Conservation (phyloP, 257 asterid genomes). For the Cinchona pubescens region DNA sequence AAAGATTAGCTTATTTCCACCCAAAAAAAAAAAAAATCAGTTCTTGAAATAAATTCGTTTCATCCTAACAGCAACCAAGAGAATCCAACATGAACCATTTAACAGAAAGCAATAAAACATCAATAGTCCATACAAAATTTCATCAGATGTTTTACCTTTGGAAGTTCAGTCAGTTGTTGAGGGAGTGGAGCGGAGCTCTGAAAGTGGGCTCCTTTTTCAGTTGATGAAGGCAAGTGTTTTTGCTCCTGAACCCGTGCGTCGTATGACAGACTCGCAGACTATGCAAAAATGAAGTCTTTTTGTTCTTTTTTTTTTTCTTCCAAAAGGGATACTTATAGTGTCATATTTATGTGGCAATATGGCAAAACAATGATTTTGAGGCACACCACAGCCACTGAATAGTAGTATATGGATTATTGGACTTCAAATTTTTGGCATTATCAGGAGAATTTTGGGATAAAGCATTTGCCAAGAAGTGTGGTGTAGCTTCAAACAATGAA, state of each 20-base stretch:
- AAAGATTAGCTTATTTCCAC: not conserved
- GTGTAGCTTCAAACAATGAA: slow-evolving; percentile 42
- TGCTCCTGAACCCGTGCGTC: not conserved
- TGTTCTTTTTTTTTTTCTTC: not conserved
- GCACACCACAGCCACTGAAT: slow-evolving; percentile 60
- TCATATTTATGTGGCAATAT: slow-evolving; percentile 35
- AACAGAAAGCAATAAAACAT: not conserved
- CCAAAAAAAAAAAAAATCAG: not conserved
- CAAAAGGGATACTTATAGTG: slow-evolving; percentile 23
- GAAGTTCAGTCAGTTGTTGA: not conserved
- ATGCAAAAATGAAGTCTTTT: slow-evolving; percentile 1
- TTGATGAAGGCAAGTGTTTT: slow-evolving; percentile 22
- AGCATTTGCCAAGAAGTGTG: slow-evolving; percentile 34
- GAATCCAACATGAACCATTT: not conserved
- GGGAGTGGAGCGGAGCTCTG: slow-evolving; percentile 10
- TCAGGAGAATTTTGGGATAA: slow-evolving; percentile 45
- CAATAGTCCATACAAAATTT: not conserved
- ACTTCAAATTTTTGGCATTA: slow-evolving; percentile 16
- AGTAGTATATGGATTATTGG: slow-evolving; percentile 34
- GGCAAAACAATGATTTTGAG: slow-evolving; percentile 26
- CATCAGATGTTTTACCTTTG: slow-evolving; percentile 15
- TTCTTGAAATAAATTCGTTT: not conserved
- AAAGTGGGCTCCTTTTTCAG: slow-evolving; percentile 27
- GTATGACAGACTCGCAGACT: slow-evolving; percentile 6
- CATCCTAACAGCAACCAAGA: not conserved